A percentile compares a stretch with the other conserved stretches of the same genome.
phyloP scores from a whole-genome alignment of 495 filamentous ascomycete genomes.

The Lasiosphaeria ovina region DNA sequence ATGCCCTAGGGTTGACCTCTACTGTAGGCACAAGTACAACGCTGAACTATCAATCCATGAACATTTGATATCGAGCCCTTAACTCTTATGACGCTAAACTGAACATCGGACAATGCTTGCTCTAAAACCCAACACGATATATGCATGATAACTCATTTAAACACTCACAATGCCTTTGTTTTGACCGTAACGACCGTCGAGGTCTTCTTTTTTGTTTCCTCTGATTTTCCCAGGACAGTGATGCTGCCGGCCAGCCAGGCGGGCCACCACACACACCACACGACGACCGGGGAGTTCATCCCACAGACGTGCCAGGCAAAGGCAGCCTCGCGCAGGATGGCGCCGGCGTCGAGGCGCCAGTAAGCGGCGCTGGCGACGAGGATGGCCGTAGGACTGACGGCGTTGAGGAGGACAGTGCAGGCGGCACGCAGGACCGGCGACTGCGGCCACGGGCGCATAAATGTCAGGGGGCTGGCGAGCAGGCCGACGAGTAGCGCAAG shows the following conservation, averaged over 20 bases:
- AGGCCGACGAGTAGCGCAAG: conserved; percentile 85
- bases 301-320: conserved; percentile 92
- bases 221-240: conserved; percentile 38
- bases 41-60: no score
- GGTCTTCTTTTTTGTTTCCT: conserved; percentile 16
- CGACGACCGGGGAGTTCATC: conserved; percentile 82
- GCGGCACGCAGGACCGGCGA: conserved; percentile 27
- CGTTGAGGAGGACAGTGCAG: conserved; percentile 45
- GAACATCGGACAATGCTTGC: no score
- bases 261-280: conserved; percentile 99
- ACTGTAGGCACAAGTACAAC: no score
- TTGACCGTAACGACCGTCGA: no score
- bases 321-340: conserved; percentile 69
- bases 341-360: conserved; percentile 49
- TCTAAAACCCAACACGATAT: no score
- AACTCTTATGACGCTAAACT: no score
- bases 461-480: conserved; percentile 70
- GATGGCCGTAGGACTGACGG: conserved; percentile 65
- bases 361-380: conserved; percentile 52
- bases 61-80: no score
- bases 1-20: no score
- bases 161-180: no score
- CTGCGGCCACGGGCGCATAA: conserved; percentile 54
- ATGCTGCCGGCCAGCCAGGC: conserved; percentile 72
- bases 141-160: no score